phyloP scores from a whole-genome alignment of 108 stramenopile genomes.

The Skeletonema grethae region DNA sequence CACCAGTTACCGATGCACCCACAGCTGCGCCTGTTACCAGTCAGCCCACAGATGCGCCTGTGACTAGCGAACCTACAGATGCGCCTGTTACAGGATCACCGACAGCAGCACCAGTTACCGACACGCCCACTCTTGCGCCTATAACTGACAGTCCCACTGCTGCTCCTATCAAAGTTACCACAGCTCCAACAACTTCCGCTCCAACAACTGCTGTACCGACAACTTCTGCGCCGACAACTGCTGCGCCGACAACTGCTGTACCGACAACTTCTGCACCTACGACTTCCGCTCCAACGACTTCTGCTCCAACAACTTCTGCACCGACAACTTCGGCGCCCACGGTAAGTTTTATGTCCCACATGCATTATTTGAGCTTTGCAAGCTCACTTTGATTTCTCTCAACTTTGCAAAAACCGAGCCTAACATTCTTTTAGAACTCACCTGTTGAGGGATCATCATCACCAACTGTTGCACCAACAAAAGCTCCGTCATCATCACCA shows the following conservation, averaged over 20 bases:
- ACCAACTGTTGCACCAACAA: constrained; percentile 21
- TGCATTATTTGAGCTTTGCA: not conserved
- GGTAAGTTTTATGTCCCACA: not conserved
- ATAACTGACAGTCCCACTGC: not conserved
- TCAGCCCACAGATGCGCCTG: not conserved
- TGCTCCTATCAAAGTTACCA: not conserved
- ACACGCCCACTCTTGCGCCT: not conserved
- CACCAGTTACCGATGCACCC: constrained; percentile 1
- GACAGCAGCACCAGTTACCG: not conserved
- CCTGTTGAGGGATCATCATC: constrained; percentile 9
- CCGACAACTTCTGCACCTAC: constrained; percentile 18
- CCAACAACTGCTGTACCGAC: constrained; percentile 20
- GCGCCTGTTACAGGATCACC: not conserved
- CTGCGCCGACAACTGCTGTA: constrained; percentile 8
- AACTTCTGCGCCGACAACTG: constrained; percentile 2
- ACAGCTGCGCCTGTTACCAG: constrained; percentile 1
- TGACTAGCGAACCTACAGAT: not conserved
- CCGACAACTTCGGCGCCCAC: constrained; percentile 23
- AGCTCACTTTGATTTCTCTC: not conserved
- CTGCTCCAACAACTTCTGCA: constrained; percentile 8
- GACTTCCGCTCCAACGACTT: constrained; percentile 14
- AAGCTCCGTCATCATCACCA: constrained; percentile 10
- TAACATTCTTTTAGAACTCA: not conserved
- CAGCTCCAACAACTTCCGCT: constrained; percentile 11
- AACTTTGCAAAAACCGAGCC: not conserved